Conservation (phyloP, 805 yeast genomes). For the Spathaspora gorwiae region DNA sequence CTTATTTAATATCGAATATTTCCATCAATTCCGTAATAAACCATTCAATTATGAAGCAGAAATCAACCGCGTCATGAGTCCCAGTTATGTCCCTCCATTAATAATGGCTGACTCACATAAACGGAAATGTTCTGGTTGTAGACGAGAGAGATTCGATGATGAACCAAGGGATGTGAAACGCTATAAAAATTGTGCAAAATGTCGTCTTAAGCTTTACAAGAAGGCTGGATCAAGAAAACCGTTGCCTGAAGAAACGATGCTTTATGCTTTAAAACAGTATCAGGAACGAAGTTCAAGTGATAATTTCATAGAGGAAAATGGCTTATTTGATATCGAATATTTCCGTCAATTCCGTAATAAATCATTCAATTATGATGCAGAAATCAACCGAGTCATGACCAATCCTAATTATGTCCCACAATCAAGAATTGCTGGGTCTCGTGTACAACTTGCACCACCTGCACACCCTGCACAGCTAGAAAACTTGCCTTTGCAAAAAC, state of each 20-base stretch:
- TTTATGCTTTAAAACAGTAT: constrained; percentile 41
- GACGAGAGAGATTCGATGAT: no score
- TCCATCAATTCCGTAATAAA: not conserved
- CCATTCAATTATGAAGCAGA: not conserved
- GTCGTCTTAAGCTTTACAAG: not conserved
- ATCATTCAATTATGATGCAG: not conserved
- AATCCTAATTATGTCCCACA: constrained; percentile 9
- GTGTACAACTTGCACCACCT: no score
- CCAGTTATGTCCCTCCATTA: constrained; percentile 7
- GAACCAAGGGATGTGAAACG: no score
- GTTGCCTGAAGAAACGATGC: constrained; percentile 25
- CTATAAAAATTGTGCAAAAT: no score
- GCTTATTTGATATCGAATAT: constrained; percentile 11
- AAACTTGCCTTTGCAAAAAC: no score
- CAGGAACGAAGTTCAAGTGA: constrained; percentile 33
- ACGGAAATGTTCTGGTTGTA: constrained; percentile 25
- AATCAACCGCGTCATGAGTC: constrained; percentile 6
- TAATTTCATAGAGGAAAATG: constrained; percentile 28
- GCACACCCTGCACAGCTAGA: no score
- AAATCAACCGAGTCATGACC: constrained; percentile 3
- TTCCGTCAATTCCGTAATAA: constrained; percentile 1
- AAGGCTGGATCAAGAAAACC: not conserved
- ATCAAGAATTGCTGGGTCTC: no score
- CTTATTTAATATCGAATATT: constrained; percentile 11
- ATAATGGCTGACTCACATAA: no score